These are phyloP conservation scores for Acanthamoeba castellanii DNA, from an alignment of 208 protist genomes.

Conservation along the genomic window DNA sequence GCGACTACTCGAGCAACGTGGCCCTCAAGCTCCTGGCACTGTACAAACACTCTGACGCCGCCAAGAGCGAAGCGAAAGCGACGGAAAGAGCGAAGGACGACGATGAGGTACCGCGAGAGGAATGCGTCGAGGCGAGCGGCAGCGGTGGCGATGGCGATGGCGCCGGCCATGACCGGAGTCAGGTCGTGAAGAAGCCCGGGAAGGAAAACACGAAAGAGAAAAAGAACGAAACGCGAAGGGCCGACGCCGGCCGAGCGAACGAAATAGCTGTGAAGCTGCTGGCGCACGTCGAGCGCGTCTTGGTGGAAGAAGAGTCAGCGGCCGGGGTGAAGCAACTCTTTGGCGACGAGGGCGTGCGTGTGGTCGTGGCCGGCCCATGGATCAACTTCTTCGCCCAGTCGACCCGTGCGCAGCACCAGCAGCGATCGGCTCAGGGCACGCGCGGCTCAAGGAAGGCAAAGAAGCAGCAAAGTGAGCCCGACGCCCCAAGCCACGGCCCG, in stretches of 20 bases:
- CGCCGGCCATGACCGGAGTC: too few relatives aligned
- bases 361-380: background rate
- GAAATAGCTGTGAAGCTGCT: background rate
- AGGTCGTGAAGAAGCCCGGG: too few relatives aligned
- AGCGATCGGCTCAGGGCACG: too few relatives aligned
- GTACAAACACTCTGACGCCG: background rate
- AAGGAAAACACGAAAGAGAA: background rate
- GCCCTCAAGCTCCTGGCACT: conserved; percentile 46
- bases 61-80: background rate
- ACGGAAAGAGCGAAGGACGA: background rate
- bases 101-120: too few relatives aligned
- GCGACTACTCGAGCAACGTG: conserved; percentile 47
- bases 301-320: background rate
- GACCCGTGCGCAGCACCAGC: too few relatives aligned
- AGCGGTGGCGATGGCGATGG: background rate
- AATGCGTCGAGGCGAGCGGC: too few relatives aligned
- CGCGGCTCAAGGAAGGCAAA: too few relatives aligned
- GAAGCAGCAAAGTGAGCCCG: too few relatives aligned
- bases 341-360: background rate
- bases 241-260: background rate
- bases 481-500: background rate
- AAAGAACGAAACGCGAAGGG: background rate
- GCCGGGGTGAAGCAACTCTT: background rate
- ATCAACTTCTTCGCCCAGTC: conserved; percentile 22
- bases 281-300: background rate